Evolutionary conservation across 257 asterid species (phyloP).

Genomic region (Jacaranda copaia): DNA sequence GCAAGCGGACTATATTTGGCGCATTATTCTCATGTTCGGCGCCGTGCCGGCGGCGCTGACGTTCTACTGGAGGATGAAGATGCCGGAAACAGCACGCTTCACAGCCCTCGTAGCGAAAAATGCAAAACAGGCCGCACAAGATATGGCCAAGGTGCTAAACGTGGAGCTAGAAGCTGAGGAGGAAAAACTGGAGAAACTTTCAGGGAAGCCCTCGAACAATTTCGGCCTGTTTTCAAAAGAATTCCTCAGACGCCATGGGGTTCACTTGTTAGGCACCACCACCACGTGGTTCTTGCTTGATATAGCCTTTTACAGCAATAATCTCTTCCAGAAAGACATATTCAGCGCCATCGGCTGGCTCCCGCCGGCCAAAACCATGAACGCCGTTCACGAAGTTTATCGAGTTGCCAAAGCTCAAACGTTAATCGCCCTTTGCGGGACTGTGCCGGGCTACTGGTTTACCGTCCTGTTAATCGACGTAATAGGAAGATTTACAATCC

Average conservation of each 20-base stretch:
- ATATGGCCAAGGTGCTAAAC: conserved; percentile 48
- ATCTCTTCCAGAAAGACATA: conserved; percentile 56
- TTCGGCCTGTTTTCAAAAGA: conserved; percentile 46
- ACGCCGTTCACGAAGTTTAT: conserved; percentile 46
- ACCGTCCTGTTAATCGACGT: too few relatives aligned
- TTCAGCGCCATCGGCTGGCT: conserved; percentile 53
- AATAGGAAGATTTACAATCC: too few relatives aligned
- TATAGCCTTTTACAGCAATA: conserved; percentile 53
- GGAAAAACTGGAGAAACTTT: conserved; percentile 28
- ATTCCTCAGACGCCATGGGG: conserved; percentile 53
- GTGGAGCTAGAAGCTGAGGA: conserved; percentile 50
- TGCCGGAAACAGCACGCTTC: conserved; percentile 62
- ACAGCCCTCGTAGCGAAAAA: conserved; percentile 53
- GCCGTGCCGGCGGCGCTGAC: conserved; percentile 53
- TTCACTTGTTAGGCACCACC: conserved; percentile 52
- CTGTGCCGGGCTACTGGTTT: too few relatives aligned
- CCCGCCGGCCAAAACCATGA: conserved; percentile 45
- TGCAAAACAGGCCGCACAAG: conserved; percentile 50
- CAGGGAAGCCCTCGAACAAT: conserved; percentile 11
- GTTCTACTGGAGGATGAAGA: conserved; percentile 61
- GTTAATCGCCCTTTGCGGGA: neutral
- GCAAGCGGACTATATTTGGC: conserved; percentile 55
- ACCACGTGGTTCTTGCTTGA: conserved; percentile 53
- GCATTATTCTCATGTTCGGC: conserved; percentile 55
- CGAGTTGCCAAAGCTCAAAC: conserved; percentile 49